Conservation (phyloP, 2,329 filamentous ascomycete genomes). For the Fusarium nodosum region DNA sequence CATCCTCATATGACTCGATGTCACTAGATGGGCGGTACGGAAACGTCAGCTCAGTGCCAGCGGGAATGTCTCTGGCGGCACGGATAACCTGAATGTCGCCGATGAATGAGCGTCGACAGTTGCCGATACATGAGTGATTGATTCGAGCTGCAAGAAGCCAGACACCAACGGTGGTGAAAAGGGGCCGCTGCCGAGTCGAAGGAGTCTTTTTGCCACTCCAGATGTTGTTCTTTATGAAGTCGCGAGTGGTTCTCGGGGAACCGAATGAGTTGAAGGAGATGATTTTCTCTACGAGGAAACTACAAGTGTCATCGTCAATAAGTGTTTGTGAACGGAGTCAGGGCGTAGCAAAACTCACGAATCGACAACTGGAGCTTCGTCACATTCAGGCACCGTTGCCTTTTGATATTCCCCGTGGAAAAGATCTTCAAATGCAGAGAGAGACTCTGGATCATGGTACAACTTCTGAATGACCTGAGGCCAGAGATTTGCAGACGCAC, state of each 20-base stretch:
- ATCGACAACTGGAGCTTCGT: constrained; percentile 60
- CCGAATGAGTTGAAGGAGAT: constrained; percentile 61
- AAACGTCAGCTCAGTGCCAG: constrained; percentile 62
- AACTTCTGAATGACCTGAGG: constrained; percentile 61
- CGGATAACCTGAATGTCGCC: constrained; percentile 67
- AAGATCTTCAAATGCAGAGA: constrained; percentile 49
- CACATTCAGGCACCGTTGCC: constrained; percentile 37
- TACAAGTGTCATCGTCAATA: constrained; percentile 25
- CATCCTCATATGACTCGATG: constrained; percentile 47
- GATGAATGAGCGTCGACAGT: constrained; percentile 63
- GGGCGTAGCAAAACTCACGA: constrained; percentile 53
- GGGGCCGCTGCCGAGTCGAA: too few relatives aligned
- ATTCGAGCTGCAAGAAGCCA: constrained; percentile 64
- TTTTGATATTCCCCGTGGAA: constrained; percentile 57
- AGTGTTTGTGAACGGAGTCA: accelerated
- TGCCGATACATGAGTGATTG: constrained; percentile 66
- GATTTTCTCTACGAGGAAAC: constrained; percentile 62
- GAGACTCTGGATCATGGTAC: constrained; percentile 53
- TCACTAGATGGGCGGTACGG: constrained; percentile 53
- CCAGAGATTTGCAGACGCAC: constrained; percentile 59
- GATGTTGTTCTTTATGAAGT: neutral
- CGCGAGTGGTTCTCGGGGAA: constrained; percentile 44
- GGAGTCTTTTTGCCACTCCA: neutral
- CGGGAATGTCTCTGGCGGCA: constrained; percentile 58
- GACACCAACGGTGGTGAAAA: constrained; percentile 55